Conservation (phyloP, 768 basidiomycete genomes). For the Rhizopogon salebrosus region DNA sequence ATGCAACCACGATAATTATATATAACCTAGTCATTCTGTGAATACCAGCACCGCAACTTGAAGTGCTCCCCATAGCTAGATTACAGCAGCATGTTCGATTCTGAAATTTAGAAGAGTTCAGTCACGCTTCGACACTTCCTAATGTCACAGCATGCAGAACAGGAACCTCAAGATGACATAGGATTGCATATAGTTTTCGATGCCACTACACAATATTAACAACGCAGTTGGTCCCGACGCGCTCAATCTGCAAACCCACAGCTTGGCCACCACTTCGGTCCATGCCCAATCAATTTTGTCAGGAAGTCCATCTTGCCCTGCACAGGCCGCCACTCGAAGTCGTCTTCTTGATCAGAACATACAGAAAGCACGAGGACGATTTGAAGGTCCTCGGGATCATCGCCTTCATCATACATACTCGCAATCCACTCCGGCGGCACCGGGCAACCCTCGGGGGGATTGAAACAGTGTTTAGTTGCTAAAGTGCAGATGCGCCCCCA, state of each 20-base stretch:
- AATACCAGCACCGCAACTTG: no score
- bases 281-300: neutral
- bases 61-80: no score
- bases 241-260: neutral
- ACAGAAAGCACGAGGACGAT: neutral
- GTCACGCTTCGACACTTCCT: no score
- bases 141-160: no score
- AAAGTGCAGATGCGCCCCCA: neutral
- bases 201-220: no score
- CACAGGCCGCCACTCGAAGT: neutral
- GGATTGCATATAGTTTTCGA: no score
- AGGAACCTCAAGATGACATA: no score
- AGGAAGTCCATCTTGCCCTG: neutral
- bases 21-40: no score
- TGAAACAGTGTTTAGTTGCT: neutral
- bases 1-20: neutral
- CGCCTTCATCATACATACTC: neutral
- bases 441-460: neutral
- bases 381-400: neutral
- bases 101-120: no score
- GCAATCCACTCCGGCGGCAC: neutral
- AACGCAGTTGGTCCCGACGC: no score
- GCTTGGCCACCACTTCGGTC: neutral
- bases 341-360: neutral
- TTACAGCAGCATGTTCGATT: no score